Evolutionary conservation across 1,284 basidiomycete species (phyloP), one percentile per base, ranked within the genome.

Genomic region (Ustilago esculenta): DNA sequence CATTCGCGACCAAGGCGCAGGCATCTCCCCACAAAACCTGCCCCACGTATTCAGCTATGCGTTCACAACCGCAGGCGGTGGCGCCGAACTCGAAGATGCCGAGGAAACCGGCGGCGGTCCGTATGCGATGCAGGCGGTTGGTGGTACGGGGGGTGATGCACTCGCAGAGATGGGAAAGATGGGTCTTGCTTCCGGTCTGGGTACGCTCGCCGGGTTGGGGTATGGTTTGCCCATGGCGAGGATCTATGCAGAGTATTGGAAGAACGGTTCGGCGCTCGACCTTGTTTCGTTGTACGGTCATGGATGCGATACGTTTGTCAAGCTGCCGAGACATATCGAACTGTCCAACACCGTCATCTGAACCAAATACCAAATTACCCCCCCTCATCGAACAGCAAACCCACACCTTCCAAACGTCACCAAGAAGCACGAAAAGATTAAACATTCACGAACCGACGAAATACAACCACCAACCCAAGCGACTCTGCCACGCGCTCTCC

Each of bases 41-140:
- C 84, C 86, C 15, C 86, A 88, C 46, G 90, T 94, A 54, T 94
- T 94, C 82, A 91, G 90, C 20, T 94, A 94, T 80, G 91, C 92
- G 6, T 94, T 93, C 81, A 93, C 92, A 3, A 94, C 92, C 3
- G 90, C 85, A 0, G 57, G 66, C 12, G 46, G 58, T 4, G 82
- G 84, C 27, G 80, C 78, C 91, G 93, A 78, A 90, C 89, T 30
- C 83, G 85, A 49, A 85, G 87, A 68, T 23, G 47, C 56, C 1
- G 90, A 12, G 88, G 91, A 75, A 87, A 88, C 42, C 87, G 89
- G 45, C 88, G 91, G 70, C 86, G 90, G 73, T 81, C 90, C 36
- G 87, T 90, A 35, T 88, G 90, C 14, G 84, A 86, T 75, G 89
- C 89, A 35, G 86, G 87, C 55, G 10, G 83, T 83, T n/a, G 84